Conservation (phyloP, 495 filamentous ascomycete genomes). For the Podospora pseudopauciseta region DNA sequence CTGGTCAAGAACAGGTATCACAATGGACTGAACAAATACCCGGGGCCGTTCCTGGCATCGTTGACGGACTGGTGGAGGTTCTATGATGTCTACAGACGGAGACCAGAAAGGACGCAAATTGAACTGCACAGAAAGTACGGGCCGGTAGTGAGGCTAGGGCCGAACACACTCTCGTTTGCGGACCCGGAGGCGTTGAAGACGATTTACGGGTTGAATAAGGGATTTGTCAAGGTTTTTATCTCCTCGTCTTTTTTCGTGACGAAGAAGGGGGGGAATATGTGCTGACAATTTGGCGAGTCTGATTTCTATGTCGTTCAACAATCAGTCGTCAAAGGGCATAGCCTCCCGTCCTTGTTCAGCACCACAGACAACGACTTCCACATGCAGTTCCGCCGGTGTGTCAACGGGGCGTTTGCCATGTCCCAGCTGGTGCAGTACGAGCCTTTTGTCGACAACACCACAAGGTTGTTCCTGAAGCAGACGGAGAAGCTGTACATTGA, state of each 20-base stretch:
- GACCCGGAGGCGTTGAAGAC: conserved; percentile 64
- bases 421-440: conserved; percentile 68
- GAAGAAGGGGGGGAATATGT: background rate
- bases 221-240: conserved; percentile 64
- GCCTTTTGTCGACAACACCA: conserved; percentile 66
- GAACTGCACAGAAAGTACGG: conserved; percentile 67
- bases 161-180: conserved; percentile 62
- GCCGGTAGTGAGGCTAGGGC: conserved; percentile 66
- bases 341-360: conserved; percentile 71
- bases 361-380: conserved; percentile 73
- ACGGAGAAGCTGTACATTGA: conserved; percentile 58
- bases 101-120: conserved; percentile 63
- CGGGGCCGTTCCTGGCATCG: conserved; percentile 63
- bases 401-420: conserved; percentile 73
- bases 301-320: conserved; percentile 69
- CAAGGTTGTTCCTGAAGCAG: conserved; percentile 59
- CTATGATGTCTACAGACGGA: conserved; percentile 57
- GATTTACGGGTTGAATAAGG: conserved; percentile 80
- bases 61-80: conserved; percentile 70
- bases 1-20: conserved; percentile 56
- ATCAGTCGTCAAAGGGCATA: conserved; percentile 59
- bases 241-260: conserved; percentile 2
- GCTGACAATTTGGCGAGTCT: conserved; percentile 49
- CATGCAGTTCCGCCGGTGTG: conserved; percentile 62
- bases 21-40: conserved; percentile 60